A percentile compares a stretch with the other conserved stretches of the same genome.
These are phyloP conservation scores for Penicillium robsamsonii DNA, from an alignment of 495 filamentous ascomycete species.

Conservation along the genomic window DNA sequence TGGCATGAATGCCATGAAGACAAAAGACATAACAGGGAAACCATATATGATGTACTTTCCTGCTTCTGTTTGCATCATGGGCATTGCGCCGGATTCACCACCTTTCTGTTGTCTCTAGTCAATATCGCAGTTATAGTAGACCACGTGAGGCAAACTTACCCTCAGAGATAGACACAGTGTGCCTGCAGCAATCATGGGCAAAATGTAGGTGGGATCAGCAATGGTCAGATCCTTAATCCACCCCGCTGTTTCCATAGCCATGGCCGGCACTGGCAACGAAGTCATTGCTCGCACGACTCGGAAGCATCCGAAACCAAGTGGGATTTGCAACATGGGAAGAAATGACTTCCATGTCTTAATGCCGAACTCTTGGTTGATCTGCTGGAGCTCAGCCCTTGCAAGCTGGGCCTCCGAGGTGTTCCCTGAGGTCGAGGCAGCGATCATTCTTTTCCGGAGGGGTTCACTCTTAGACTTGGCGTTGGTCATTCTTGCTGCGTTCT, in stretches of 20 bases:
- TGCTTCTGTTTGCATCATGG: slow-evolving; percentile 31
- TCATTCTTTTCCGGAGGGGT: slow-evolving; percentile 43
- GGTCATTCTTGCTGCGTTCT: slow-evolving; percentile 53
- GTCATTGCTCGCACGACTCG: slow-evolving; percentile 73
- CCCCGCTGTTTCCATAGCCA: slow-evolving; percentile 63
- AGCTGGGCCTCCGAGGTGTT: slow-evolving; percentile 46
- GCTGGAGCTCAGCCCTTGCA: slow-evolving; percentile 43
- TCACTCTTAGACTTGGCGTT: slow-evolving; percentile 39
- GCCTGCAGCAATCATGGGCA: slow-evolving; percentile 58
- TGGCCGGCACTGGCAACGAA: slow-evolving; percentile 70
- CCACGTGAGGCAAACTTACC: slow-evolving; percentile 44
- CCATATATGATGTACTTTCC: slow-evolving; percentile 52
- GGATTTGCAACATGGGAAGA: slow-evolving; percentile 61
- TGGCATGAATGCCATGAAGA: slow-evolving; percentile 64
- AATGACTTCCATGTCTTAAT: slow-evolving; percentile 53
- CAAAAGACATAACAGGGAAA: slow-evolving; percentile 60
- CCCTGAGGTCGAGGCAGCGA: slow-evolving; percentile 27
- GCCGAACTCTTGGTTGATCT: slow-evolving; percentile 51
- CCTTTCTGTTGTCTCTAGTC: slow-evolving; percentile 42
- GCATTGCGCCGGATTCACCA: slow-evolving; percentile 46
- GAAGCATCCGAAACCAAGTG: slow-evolving; percentile 77
- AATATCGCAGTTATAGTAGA: neutral
- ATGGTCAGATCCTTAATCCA: slow-evolving; percentile 84
- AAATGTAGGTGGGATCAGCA: slow-evolving; percentile 68
- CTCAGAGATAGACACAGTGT: slow-evolving; percentile 54